Percentiles rank a stretch among this genome's conserved stretches.
These are phyloP conservation scores for Erysimum cheiranthoides DNA, from an alignment of 345 rosid species.

Conservation along the genomic window DNA sequence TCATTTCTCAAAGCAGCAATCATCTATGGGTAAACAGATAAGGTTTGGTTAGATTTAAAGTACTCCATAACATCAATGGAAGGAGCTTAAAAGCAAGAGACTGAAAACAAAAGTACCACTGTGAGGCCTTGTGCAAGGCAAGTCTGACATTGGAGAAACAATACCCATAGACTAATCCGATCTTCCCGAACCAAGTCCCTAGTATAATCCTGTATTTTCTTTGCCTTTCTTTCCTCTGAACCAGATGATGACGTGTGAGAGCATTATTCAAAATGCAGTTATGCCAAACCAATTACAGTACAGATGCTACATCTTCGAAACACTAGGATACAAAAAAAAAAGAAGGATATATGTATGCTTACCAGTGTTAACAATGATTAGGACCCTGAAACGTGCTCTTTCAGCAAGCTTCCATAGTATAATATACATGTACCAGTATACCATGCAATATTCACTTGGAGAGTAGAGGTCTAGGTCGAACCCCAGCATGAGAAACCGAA, in stretches of 20 bases:
- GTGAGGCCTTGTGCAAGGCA: slow-evolving; percentile 92
- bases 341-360: slow-evolving; percentile 22
- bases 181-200: slow-evolving; percentile 67
- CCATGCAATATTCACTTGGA: slow-evolving; percentile 88
- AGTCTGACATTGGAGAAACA: slow-evolving; percentile 81
- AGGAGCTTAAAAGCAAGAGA: slow-evolving; percentile 17
- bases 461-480: slow-evolving; percentile 96
- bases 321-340: slow-evolving; percentile 14
- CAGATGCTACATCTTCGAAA: background rate
- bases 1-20: slow-evolving; percentile 90
- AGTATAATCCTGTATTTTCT: slow-evolving; percentile 74
- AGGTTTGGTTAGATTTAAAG: slow-evolving; percentile 6
- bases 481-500: slow-evolving; percentile 83
- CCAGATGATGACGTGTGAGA: background rate
- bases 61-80: background rate
- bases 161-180: slow-evolving; percentile 71
- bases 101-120: slow-evolving; percentile 52
- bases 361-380: slow-evolving; percentile 53
- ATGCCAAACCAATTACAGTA: slow-evolving; percentile 1
- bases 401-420: slow-evolving; percentile 82
- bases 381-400: slow-evolving; percentile 70
- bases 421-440: slow-evolving; percentile 85
- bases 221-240: slow-evolving; percentile 81
- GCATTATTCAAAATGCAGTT: slow-evolving; percentile 17
- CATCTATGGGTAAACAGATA: slow-evolving; percentile 53